Conservation (phyloP, 352 stramenopile species). For the Phytophthora multivora region DNA sequence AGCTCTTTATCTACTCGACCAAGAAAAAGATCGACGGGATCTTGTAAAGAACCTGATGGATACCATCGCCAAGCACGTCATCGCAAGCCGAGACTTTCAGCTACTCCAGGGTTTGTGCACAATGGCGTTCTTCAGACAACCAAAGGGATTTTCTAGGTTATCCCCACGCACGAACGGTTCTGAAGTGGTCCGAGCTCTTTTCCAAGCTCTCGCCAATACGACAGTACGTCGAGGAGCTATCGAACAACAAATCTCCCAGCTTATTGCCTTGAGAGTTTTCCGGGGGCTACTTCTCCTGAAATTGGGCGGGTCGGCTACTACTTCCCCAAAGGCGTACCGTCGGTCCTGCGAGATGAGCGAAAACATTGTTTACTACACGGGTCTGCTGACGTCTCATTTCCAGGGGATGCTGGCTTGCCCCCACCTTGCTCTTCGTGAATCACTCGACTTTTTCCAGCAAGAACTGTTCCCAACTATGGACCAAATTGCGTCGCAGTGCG, state of each 20-base stretch:
- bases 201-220: constrained; percentile 45
- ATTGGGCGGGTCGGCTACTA: constrained; percentile 33
- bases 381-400: constrained; percentile 61
- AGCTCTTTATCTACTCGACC: constrained; percentile 65
- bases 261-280: constrained; percentile 70
- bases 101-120: constrained; percentile 61
- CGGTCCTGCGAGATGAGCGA: constrained; percentile 35
- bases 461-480: constrained; percentile 53
- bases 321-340: constrained; percentile 33
- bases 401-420: constrained; percentile 41
- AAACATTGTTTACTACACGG: constrained; percentile 57
- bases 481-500: constrained; percentile 50
- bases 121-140: constrained; percentile 46
- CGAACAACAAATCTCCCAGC: constrained; percentile 54
- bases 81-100: constrained; percentile 46
- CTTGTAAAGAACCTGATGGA: constrained; percentile 50
- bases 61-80: constrained; percentile 43
- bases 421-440: constrained; percentile 54
- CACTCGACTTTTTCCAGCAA: constrained; percentile 63
- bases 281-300: constrained; percentile 51
- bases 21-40: constrained; percentile 58
- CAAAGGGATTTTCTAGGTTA: constrained; percentile 38
- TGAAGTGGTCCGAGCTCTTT: constrained; percentile 53
- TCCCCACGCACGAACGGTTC: constrained; percentile 43
- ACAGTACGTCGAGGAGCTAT: constrained; percentile 5